Percentiles rank a stretch among this genome's conserved stretches.
Evolutionary conservation across 345 rosid genomes (phyloP).

Genomic region (Boechera divaricarpa): DNA sequence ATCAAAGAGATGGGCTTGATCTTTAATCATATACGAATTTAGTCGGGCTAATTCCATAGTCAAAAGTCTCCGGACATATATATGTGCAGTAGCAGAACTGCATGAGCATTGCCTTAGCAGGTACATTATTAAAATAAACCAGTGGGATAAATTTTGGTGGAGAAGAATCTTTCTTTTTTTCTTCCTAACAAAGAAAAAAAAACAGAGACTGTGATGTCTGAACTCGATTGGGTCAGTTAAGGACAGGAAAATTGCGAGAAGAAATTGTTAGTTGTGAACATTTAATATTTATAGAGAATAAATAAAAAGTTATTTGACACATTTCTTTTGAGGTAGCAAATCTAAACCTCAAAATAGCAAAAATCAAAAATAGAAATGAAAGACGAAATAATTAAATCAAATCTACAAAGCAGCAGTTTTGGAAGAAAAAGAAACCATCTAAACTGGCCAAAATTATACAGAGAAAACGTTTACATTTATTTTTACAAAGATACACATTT

Average conservation of each 20-base stretch:
- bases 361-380: not conserved
- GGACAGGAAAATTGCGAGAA: constrained; percentile 12
- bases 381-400: not conserved
- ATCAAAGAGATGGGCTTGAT: constrained; percentile 19
- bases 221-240: constrained; percentile 39
- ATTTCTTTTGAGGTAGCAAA: constrained; percentile 7
- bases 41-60: not conserved
- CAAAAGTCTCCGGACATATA: constrained; percentile 32
- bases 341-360: not conserved
- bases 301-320: not conserved
- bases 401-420: not conserved
- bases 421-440: not conserved
- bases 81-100: constrained; percentile 28
- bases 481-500: not conserved
- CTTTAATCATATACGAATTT: constrained; percentile 4
- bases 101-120: constrained; percentile 7
- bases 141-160: constrained; percentile 7
- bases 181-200: not conserved
- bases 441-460: not conserved
- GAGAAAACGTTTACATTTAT: not conserved
- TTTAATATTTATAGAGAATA: not conserved
- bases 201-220: constrained; percentile 36
- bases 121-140: constrained; percentile 10
- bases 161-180: constrained; percentile 28
- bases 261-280: constrained; percentile 24